phyloP scores from a whole-genome alignment of 495 filamentous ascomycete genomes.

The Lichina pygmaea region DNA sequence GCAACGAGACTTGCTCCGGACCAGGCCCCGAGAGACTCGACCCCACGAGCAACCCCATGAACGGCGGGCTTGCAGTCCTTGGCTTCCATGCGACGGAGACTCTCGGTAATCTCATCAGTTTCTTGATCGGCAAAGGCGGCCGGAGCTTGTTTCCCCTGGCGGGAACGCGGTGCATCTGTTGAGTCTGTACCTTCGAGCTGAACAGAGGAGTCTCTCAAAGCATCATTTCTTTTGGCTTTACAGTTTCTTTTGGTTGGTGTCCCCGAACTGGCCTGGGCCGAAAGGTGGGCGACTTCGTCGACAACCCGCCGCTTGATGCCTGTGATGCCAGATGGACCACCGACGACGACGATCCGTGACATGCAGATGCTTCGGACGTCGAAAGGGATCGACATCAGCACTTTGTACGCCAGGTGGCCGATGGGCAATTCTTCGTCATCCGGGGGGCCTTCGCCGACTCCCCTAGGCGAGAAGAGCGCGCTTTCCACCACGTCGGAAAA shows the following conservation, averaged over 20 bases:
- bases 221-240: neutral
- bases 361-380: slow-evolving; percentile 69
- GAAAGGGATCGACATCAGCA: slow-evolving; percentile 46
- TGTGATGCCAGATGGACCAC: slow-evolving; percentile 53
- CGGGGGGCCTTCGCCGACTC: slow-evolving; percentile 23
- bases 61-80: slow-evolving; percentile 18
- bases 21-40: slow-evolving; percentile 75
- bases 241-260: neutral
- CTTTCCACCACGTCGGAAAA: slow-evolving; percentile 52
- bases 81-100: slow-evolving; percentile 23
- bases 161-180: neutral
- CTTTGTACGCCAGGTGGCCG: slow-evolving; percentile 42
- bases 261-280: slow-evolving; percentile 12
- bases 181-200: neutral
- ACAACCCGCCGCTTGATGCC: slow-evolving; percentile 62
- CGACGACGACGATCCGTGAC: slow-evolving; percentile 70
- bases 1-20: slow-evolving; percentile 62
- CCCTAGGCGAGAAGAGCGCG: slow-evolving; percentile 32
- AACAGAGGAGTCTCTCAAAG: neutral
- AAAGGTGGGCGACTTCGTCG: slow-evolving; percentile 36
- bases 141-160: slow-evolving; percentile 2
- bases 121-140: slow-evolving; percentile 16
- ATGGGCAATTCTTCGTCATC: slow-evolving; percentile 73
- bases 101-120: slow-evolving; percentile 34
- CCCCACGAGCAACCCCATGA: slow-evolving; percentile 37